phyloP scores from a whole-genome alignment of 805 yeast species.

The Candida hispaniensis region DNA sequence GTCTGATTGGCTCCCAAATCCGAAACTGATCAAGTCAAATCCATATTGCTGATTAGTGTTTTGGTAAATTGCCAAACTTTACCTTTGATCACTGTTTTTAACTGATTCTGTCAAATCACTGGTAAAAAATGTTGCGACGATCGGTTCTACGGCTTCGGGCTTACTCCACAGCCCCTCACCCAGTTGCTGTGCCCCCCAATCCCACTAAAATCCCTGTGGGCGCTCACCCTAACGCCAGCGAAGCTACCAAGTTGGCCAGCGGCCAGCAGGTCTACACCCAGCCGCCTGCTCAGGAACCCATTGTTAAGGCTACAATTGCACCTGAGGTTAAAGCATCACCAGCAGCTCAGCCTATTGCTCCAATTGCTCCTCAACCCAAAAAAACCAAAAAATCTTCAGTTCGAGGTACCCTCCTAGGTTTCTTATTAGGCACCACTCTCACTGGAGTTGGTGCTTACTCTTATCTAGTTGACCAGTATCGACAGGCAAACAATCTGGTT shows the following conservation, averaged over 20 bases:
- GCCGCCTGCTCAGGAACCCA: constrained; percentile 2
- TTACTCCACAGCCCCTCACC: constrained; percentile 15
- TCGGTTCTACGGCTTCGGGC: too few species aligned
- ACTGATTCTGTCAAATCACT: too few species aligned
- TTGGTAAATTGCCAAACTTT: too few species aligned
- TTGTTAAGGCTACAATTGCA: constrained; percentile 12
- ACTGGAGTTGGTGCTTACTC: constrained; percentile 71
- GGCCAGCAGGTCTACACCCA: constrained; percentile 3
- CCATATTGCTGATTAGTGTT: too few species aligned
- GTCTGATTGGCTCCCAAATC: too few species aligned
- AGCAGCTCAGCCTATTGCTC: constrained; percentile 12
- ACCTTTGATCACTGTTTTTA: too few species aligned
- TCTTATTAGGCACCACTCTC: constrained; percentile 60
- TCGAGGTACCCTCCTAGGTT: constrained; percentile 48
- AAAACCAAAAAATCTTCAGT: constrained; percentile 13
- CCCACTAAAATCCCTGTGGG: constrained; percentile 6
- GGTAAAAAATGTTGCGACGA: too few species aligned
- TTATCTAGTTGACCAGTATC: constrained; percentile 69
- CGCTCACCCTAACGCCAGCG: background rate
- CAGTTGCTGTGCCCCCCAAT: constrained; percentile 15
- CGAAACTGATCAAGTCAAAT: too few species aligned
- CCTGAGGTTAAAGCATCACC: constrained; percentile 15
- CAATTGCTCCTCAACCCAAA: constrained; percentile 13
- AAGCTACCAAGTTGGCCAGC: constrained; percentile 1
- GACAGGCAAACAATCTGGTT: constrained; percentile 58